Evolutionary conservation across 208 protist species (phyloP).

Genomic region (Strigomonas culicis): DNA sequence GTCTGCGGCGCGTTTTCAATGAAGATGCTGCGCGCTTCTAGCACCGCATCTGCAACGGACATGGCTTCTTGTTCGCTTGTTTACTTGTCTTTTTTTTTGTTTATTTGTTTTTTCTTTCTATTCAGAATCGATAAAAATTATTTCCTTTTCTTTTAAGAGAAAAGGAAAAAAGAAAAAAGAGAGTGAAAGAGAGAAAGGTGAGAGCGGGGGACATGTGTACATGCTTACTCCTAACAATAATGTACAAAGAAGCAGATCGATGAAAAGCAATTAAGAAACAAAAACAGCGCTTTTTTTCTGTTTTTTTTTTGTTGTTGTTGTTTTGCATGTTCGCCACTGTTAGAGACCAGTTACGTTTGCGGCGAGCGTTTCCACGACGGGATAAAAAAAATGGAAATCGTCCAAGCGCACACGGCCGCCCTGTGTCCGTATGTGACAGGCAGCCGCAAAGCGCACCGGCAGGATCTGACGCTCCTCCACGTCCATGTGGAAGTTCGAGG

Average conservation of each 20-base stretch:
- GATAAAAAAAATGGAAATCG: too few species aligned
- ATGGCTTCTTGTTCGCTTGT: neutral
- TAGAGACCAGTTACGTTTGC: too few species aligned
- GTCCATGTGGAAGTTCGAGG: too few species aligned
- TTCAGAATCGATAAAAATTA: neutral
- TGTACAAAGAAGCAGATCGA: conserved; percentile 9
- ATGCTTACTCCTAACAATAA: neutral
- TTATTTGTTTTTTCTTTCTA: conserved; percentile 12
- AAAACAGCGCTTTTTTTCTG: too few species aligned
- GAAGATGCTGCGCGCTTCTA: conserved; percentile 64
- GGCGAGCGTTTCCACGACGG: too few species aligned
- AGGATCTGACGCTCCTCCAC: too few species aligned
- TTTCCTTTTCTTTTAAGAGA: neutral
- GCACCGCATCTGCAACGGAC: conserved; percentile 41
- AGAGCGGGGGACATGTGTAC: neutral
- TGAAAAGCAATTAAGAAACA: conserved; percentile 1
- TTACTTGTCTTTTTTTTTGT: neutral
- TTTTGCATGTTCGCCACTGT: too few species aligned
- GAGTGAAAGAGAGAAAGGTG: conserved; percentile 7
- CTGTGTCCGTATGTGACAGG: too few species aligned
- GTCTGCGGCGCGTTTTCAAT: conserved; percentile 50
- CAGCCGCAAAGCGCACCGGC: too few species aligned
- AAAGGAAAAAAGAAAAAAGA: conserved; percentile 11
- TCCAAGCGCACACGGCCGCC: too few species aligned
- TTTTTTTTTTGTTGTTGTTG: too few species aligned